Base-by-base conservation (phyloP, 306 rosid genomes). In the Pyrus communis region DNA sequence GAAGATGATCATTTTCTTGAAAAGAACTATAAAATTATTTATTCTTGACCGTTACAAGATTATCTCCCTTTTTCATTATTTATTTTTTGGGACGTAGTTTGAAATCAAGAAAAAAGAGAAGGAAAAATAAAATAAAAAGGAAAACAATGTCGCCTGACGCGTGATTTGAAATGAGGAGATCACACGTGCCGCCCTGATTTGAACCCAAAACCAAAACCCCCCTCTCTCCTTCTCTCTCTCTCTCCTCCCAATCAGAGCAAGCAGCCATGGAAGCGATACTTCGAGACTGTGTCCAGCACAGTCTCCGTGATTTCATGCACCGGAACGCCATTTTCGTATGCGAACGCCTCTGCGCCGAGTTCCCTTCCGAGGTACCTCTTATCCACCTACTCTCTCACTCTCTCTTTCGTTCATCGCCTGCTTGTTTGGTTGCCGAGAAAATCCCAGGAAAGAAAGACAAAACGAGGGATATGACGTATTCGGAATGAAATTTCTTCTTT, bases 271-370 rank as follows among this genome's bases (percentile, higher is more conserved):
- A 96, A 80, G 87, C 91, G 63, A 86, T 93, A 73, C 96, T 96
- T 45, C 40, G 68, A 2, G 96, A 92, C 85, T 81, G 87, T 71
- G 90, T 89, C 11, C 90, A 92, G n/a, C 96, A 80, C 82, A 92
- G 93, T 70, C 96, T 96, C 33, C 92, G 87, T 63, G 92, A 92
- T 80, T 88, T 96, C 82, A 83, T 92, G 91, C 71, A 86, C 83
- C 78, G 82, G 55, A 93, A 96, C 83, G 98, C 99, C 83, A 89
- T 89, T 84, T 96, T 92, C 89, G 74, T 92, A 71, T 92, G 96
- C 87, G 93, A 92, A 52, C 93, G 99, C 43, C 96, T 96, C 80
- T 96, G 97, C 67, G 92, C 98, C 25, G 89, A 96, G 84, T 96
- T 86, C 78, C 93, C 98, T 38, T 79, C 90, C 21, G 95, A 90